Percentiles rank a stretch among this genome's conserved stretches.
Conservation (phyloP, 495 filamentous ascomycete genomes). For the Aspergillus haitiensis region DNA sequence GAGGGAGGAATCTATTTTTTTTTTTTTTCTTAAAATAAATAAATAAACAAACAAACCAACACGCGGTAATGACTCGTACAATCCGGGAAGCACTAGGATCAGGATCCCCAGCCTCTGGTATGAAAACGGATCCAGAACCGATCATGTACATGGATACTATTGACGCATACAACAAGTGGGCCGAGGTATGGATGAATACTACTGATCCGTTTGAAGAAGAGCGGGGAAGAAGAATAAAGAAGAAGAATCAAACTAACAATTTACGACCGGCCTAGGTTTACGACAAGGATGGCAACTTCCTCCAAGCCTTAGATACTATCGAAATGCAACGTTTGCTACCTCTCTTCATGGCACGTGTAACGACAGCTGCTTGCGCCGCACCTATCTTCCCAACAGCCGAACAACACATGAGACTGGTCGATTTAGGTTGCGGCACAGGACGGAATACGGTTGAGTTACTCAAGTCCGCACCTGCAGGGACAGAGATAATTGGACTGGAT, state of each 20-base stretch:
- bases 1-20: no score
- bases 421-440: slow-evolving; percentile 71
- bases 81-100: slow-evolving; percentile 32
- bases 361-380: slow-evolving; percentile 4
- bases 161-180: slow-evolving; percentile 47
- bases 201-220: neutral
- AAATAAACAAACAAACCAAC: neutral
- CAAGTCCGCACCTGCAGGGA: slow-evolving; percentile 18
- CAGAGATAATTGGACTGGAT: slow-evolving; percentile 50
- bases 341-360: slow-evolving; percentile 44
- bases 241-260: slow-evolving; percentile 1
- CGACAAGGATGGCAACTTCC: slow-evolving; percentile 72
- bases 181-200: slow-evolving; percentile 29
- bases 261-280: slow-evolving; percentile 45
- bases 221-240: neutral
- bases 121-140: neutral
- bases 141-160: slow-evolving; percentile 38
- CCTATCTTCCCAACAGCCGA: slow-evolving; percentile 17
- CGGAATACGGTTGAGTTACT: slow-evolving; percentile 64
- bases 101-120: neutral
- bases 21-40: no score
- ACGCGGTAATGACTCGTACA: slow-evolving; percentile 25
- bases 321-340: slow-evolving; percentile 58
- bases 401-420: slow-evolving; percentile 44
- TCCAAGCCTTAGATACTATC: slow-evolving; percentile 66